Evolutionary conservation across 2,329 filamentous ascomycete species (phyloP).

Genomic region (Sodiomyces alkalinus): DNA sequence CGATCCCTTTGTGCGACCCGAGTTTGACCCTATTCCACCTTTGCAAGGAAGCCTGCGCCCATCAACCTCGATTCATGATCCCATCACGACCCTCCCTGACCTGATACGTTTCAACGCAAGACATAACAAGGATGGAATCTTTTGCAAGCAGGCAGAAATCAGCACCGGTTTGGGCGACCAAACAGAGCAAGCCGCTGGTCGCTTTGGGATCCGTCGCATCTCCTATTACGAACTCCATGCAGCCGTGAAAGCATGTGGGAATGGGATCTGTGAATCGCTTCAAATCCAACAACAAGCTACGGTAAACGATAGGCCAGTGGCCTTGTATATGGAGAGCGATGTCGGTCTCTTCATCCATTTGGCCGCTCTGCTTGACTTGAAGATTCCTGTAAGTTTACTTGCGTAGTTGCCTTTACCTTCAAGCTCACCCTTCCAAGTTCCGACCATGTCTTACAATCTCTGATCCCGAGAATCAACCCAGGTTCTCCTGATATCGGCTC

Average conservation of each 20-base stretch:
- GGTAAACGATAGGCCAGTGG: slow-evolving; percentile 8
- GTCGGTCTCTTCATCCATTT: slow-evolving; percentile 13
- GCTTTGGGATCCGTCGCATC: too few species aligned
- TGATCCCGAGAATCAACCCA: too few species aligned
- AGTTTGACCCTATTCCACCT: neutral
- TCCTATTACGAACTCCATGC: neutral
- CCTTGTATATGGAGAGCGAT: slow-evolving; percentile 15
- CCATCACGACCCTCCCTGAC: slow-evolving; percentile 8
- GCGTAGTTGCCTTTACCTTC: too few species aligned
- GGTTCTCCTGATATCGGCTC: slow-evolving; percentile 11
- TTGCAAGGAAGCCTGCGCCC: neutral
- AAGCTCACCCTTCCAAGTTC: too few species aligned
- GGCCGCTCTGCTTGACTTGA: slow-evolving; percentile 11
- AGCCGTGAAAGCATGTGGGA: neutral
- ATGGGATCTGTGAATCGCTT: neutral
- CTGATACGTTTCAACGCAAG: slow-evolving; percentile 9
- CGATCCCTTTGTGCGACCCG: neutral
- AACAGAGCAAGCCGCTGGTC: too few species aligned
- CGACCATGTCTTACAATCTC: too few species aligned
- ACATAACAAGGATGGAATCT: slow-evolving; percentile 8
- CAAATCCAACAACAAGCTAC: neutral
- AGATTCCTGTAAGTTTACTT: slow-evolving; percentile 9
- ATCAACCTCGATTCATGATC: neutral
- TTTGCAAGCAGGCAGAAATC: slow-evolving; percentile 8
- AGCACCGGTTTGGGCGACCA: neutral